Percentiles rank a stretch among this genome's conserved stretches.
These are phyloP conservation scores for Luvunga scandens DNA, from an alignment of 345 rosid species.

Conservation along the genomic window DNA sequence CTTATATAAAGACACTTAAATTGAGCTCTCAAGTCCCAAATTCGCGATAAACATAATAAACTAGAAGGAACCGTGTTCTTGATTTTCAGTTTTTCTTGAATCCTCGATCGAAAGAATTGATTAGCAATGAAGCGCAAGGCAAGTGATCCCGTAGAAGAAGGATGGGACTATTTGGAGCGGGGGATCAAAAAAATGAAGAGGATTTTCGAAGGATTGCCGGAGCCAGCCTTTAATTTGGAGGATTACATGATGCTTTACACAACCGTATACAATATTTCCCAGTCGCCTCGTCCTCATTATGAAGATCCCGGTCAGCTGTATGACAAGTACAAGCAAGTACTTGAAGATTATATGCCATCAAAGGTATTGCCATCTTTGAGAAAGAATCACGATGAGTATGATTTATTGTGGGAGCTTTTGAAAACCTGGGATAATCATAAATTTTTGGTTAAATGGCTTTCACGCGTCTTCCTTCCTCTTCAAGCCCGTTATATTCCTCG, in stretches of 20 bases:
- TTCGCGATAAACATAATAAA: too few relatives aligned
- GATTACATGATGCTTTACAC: conserved; percentile 84
- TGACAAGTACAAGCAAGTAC: conserved; percentile 66
- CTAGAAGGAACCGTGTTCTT: too few relatives aligned
- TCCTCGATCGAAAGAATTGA: too few relatives aligned
- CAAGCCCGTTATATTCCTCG: conserved; percentile 78
- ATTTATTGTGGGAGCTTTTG: conserved; percentile 70
- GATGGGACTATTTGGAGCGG: conserved; percentile 76
- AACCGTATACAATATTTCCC: conserved; percentile 73
- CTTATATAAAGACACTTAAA: too few relatives aligned
- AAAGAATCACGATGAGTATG: conserved; percentile 79
- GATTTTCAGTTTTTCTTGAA: too few relatives aligned
- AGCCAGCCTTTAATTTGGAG: conserved; percentile 59
- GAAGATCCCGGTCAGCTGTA: conserved; percentile 71
- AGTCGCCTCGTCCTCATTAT: conserved; percentile 61
- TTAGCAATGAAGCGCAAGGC: conserved; percentile 56
- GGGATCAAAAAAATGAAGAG: conserved; percentile 75
- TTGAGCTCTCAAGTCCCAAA: too few relatives aligned
- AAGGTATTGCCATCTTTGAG: conserved; percentile 67
- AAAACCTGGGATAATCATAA: conserved; percentile 86
- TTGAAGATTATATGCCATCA: conserved; percentile 62
- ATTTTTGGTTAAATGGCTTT: conserved; percentile 82
- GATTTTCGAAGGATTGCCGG: conserved; percentile 65
- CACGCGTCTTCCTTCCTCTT: conserved; percentile 76
- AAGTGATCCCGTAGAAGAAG: conserved; percentile 67